Percentiles rank a stretch among this genome's conserved stretches.
Conservation (phyloP, 2,329 filamentous ascomycete genomes). For the Corniculantispora saksenae region DNA sequence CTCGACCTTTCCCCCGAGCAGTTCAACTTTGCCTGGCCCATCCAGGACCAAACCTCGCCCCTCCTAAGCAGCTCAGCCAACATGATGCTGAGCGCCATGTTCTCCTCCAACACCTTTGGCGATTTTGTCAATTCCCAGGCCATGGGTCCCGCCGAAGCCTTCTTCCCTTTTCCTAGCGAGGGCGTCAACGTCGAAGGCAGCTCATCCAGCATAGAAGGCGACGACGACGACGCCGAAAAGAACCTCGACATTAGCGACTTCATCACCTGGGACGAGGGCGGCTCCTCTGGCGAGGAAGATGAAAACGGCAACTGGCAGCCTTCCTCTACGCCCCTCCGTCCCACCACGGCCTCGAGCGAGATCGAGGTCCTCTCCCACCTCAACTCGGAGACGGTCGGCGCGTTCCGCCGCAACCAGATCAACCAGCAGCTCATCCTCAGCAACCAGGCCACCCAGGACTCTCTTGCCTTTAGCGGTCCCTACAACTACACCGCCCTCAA, state of each 20-base stretch:
- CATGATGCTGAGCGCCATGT: slow-evolving; percentile 77
- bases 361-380: slow-evolving; percentile 58
- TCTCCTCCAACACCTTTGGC: slow-evolving; percentile 56
- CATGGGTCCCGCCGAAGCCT: slow-evolving; percentile 74
- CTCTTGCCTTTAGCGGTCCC: slow-evolving; percentile 61
- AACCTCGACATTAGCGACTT: slow-evolving; percentile 71
- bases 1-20: slow-evolving; percentile 58
- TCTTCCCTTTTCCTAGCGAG: slow-evolving; percentile 69
- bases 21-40: slow-evolving; percentile 51
- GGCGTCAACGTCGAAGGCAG: slow-evolving; percentile 55
- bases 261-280: slow-evolving; percentile 64
- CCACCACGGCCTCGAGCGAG: slow-evolving; percentile 51
- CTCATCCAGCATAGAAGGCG: slow-evolving; percentile 44
- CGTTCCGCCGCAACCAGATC: slow-evolving; percentile 72
- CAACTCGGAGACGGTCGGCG: slow-evolving; percentile 68
- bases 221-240: slow-evolving; percentile 65
- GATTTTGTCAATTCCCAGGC: slow-evolving; percentile 63
- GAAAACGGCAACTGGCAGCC: slow-evolving; percentile 52
- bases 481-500: slow-evolving; percentile 62
- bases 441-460: slow-evolving; percentile 62
- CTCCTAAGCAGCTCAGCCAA: slow-evolving; percentile 69
- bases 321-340: slow-evolving; percentile 53
- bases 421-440: slow-evolving; percentile 62
- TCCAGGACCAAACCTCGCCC: slow-evolving; percentile 48
- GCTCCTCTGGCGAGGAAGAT: slow-evolving; percentile 61